Conservation (phyloP, 352 stramenopile genomes). For the Phytophthora pisi region DNA sequence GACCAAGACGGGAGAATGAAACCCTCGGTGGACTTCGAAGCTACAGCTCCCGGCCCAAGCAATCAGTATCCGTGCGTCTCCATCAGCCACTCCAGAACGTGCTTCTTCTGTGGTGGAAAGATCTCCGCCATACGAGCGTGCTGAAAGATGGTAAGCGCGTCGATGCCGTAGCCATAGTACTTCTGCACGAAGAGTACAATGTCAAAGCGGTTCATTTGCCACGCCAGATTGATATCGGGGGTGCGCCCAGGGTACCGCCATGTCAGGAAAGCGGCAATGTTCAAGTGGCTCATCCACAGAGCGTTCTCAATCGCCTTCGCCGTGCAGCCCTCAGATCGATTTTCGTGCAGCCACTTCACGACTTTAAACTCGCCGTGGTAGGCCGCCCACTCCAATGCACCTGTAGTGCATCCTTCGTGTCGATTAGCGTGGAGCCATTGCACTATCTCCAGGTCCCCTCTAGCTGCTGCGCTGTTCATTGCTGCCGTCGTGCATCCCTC, state of each 20-base stretch:
- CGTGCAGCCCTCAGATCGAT: background rate
- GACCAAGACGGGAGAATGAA: too few species aligned
- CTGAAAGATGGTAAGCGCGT: too few species aligned
- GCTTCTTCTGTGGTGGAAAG: background rate
- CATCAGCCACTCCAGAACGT: background rate
- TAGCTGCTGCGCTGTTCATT: background rate
- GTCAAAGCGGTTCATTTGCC: background rate
- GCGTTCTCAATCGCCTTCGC: background rate
- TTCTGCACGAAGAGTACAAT: background rate
- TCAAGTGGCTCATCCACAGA: background rate
- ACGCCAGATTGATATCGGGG: background rate
- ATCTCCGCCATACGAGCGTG: background rate
- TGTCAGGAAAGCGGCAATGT: background rate
- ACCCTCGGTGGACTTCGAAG: too few species aligned
- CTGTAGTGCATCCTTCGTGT: background rate
- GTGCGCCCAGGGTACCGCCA: background rate
- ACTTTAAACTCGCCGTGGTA: background rate
- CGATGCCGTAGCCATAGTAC: background rate
- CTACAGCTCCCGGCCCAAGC: too few species aligned
- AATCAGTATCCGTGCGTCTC: too few species aligned
- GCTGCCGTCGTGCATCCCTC: background rate
- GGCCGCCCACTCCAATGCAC: background rate
- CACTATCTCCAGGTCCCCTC: background rate
- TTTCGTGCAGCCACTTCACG: background rate
- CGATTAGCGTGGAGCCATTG: background rate